Base-by-base conservation (phyloP, 805 yeast species). In the Wickerhamomyces queroliae region DNA sequence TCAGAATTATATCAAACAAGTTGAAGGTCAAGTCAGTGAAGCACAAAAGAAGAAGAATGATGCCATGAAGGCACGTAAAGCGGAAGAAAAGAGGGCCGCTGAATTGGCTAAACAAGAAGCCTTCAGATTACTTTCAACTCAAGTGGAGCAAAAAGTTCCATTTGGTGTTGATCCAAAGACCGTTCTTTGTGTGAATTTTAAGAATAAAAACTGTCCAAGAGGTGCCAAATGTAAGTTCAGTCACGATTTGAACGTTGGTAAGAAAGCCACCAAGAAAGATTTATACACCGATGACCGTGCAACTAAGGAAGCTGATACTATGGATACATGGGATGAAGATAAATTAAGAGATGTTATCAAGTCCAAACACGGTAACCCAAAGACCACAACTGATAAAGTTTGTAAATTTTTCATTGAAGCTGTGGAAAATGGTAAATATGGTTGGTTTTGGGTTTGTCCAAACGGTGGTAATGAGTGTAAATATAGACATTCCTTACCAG, bases 381-480 rank as follows among this genome's bases (percentile, higher is more conserved):
- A 80, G 61, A 88, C 96, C 10, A 89, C 97, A 12, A 93, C 99
- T 0, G 97, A 91, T 48, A 93, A 76, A 50, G 86, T 93, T 36
- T 93, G 99, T 75, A 93, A 90, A 62, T 78, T 63, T 63, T 95
- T 93, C 67, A 86, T 93, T 49, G 96, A 89, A 44, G 98, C 99
- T 0, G 97, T 93, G 42, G 99, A 93, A 59, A 88, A 89, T 57
- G 93, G 91, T 42, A 91, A 91, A 59, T 93, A 93, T 60, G 99
- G 99, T 57, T 93, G 99, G 99, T 90, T 93, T 65, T 93, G 99
- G 99, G 72, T 75, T 17, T 93, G 99, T 69, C 99, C 99, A 21
- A 87, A 87, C 52, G 90, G 91, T 30, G 97, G 96, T 49, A 78
- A 83, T 45, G 83, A 78, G 44, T 93, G 99, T 76, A 91, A 83